Evolutionary conservation across 2,329 filamentous ascomycete genomes (phyloP), one percentile per base, ranked within the genome.

Genomic region (Aspergillus jensenii): DNA sequence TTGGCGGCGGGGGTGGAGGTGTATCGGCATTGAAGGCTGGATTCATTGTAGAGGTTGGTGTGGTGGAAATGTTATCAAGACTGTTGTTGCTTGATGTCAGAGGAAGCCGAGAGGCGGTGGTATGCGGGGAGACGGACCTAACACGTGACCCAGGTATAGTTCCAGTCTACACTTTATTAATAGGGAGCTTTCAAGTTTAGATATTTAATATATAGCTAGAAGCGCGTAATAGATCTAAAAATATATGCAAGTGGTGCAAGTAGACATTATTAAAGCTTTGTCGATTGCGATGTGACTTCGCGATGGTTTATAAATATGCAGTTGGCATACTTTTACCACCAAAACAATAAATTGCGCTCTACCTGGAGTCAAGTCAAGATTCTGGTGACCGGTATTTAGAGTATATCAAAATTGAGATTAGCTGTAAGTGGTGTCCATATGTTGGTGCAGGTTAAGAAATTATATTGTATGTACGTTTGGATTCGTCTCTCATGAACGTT

Each of bases 1-100:
- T 91, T 1, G 89, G 89, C 2, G 89, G 89, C 15, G 87, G 88
- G 8, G 87, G 82, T 0, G 89, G 89, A 25, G 89, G 88, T 12
- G 81, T 80, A 44, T 82, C 79, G 5, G 81, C 74, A 58, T 82
- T 81, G 59, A 80, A 75, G 47, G 58, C 63, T 27, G 65, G 52
- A 48, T 68, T 70, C 52, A 67, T 66, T 43, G 49, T 62, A 35
- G 49, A 40, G 17, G 62, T 58, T 17, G 65, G 66, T n/a, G 27
- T 31, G 14, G 5, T 52, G n/a, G 27, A 23, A 37, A 21, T 23
- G 41, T 21, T 45, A n/a, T 19, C 23, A 39, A 4, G 17, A 8
- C 25, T 41, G n/a, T 17, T 21, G 23, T 39, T 33, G 37, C n/a
- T 23, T 46, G 40, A 40, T 46, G 54, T 35, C 31, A 40, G 25